Evolutionary conservation across 768 basidiomycete genomes (phyloP).

Genomic region (Auriscalpium microsporum): DNA sequence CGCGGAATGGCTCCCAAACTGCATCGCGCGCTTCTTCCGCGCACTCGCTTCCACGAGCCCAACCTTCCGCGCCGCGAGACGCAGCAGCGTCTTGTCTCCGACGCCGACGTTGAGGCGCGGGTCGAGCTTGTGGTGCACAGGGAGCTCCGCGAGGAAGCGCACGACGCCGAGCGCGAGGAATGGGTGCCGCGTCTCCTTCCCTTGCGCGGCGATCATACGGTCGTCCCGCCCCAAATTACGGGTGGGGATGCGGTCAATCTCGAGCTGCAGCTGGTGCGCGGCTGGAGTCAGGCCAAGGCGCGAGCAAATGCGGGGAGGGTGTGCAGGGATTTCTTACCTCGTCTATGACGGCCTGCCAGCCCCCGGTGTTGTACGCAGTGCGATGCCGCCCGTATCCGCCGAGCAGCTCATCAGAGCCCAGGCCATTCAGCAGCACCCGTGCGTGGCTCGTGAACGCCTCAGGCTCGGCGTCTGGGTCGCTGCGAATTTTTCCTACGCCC

Average conservation of each 20-base stretch:
- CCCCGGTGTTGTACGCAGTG: constrained; percentile 53
- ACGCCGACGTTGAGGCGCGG: constrained; percentile 62
- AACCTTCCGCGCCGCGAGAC: constrained; percentile 61
- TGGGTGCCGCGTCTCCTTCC: constrained; percentile 88
- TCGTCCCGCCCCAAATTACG: constrained; percentile 94
- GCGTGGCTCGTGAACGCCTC: constrained; percentile 63
- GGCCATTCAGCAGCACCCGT: constrained; percentile 77
- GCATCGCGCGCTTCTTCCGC: constrained; percentile 91
- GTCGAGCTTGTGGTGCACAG: constrained; percentile 79
- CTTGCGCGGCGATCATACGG: constrained; percentile 83
- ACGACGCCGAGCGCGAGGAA: constrained; percentile 80
- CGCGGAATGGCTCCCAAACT: constrained; percentile 87
- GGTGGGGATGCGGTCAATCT: constrained; percentile 77
- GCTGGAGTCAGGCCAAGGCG: background rate
- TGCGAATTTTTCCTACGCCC: constrained; percentile 55
- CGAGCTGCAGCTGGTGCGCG: constrained; percentile 66
- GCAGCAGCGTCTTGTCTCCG: constrained; percentile 85
- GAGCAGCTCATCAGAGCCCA: constrained; percentile 92
- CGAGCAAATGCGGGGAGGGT: background rate
- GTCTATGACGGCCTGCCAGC: constrained; percentile 71
- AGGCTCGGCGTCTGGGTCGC: constrained; percentile 25
- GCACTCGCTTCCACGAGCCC: constrained; percentile 67
- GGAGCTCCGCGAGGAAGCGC: constrained; percentile 65
- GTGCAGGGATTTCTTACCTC: constrained; percentile 44
- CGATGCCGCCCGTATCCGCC: constrained; percentile 92